Conservation (phyloP, 2,329 filamentous ascomycete genomes). For the Thermomyces lanuginosus region DNA sequence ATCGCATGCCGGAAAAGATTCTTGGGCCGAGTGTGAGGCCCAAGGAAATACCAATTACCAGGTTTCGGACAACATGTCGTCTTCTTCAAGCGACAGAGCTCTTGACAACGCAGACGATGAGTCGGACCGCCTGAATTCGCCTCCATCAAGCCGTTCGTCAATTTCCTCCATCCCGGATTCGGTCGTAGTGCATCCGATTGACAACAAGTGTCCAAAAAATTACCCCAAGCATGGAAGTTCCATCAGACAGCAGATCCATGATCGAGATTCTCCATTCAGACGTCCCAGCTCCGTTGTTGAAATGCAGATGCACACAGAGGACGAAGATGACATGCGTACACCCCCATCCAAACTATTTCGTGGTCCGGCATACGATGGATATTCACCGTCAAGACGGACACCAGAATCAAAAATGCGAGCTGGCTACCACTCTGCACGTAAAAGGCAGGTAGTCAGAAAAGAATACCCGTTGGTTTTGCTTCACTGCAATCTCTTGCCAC, state of each 20-base stretch:
- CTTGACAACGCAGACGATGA: slow-evolving; percentile 13
- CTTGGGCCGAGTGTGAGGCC: too few species aligned
- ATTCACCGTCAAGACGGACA: too few species aligned
- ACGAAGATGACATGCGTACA: slow-evolving; percentile 23
- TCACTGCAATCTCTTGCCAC: slow-evolving; percentile 43
- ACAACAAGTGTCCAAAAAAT: slow-evolving; percentile 5
- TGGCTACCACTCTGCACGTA: slow-evolving; percentile 18
- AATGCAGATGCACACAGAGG: slow-evolving; percentile 29
- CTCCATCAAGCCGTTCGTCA: slow-evolving; percentile 25
- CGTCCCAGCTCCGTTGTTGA: slow-evolving; percentile 31
- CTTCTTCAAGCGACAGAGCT: slow-evolving; percentile 16
- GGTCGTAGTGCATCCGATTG: slow-evolving; percentile 18
- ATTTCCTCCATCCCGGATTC: slow-evolving; percentile 27
- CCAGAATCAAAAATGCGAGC: slow-evolving; percentile 19
- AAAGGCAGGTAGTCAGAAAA: slow-evolving; percentile 22
- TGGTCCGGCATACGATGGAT: slow-evolving; percentile 8
- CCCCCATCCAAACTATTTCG: slow-evolving; percentile 18
- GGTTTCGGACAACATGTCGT: slow-evolving; percentile 19
- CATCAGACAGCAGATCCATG: slow-evolving; percentile 11
- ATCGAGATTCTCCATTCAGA: slow-evolving; percentile 19
- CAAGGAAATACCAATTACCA: not conserved
- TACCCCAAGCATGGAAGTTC: slow-evolving; percentile 3
- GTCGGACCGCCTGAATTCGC: slow-evolving; percentile 12
- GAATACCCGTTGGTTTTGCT: slow-evolving; percentile 44
- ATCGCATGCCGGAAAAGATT: too few species aligned